Conservation (phyloP, 345 rosid species). For the Toxicodendron radicans region DNA sequence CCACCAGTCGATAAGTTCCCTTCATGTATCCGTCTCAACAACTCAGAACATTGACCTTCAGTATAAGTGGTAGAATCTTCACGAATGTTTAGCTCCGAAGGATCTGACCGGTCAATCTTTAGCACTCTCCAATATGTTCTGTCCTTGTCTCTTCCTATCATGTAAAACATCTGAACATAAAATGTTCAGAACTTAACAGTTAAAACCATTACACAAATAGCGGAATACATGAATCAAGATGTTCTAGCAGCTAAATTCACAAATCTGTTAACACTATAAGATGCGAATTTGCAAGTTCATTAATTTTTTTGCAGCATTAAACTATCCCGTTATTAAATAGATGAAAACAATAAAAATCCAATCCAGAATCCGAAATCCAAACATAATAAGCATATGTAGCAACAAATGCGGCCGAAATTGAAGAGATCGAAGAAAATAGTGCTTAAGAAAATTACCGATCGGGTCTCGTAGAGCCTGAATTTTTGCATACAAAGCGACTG, state of each 20-base stretch:
- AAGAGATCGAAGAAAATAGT: conserved; percentile 19
- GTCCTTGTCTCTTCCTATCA: conserved; percentile 74
- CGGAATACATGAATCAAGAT: too few species aligned
- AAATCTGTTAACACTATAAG: too few species aligned
- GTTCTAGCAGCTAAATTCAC: not conserved
- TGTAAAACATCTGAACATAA: conserved; percentile 64
- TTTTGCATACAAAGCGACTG: conserved; percentile 50
- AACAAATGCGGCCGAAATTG: not conserved
- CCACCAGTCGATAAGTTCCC: conserved; percentile 95
- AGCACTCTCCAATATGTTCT: conserved; percentile 76
- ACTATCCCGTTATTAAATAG: not conserved
- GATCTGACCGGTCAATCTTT: conserved; percentile 72
- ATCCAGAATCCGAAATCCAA: not conserved
- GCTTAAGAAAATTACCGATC: conserved; percentile 45
- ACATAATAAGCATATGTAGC: conserved; percentile 9
- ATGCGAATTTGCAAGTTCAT: not conserved
- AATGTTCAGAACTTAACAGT: not conserved
- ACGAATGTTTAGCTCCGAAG: conserved; percentile 65
- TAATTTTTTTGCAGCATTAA: not conserved
- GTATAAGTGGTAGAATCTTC: conserved; percentile 84
- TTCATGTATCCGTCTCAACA: conserved; percentile 84
- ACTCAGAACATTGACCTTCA: conserved; percentile 66
- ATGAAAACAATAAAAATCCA: not conserved
- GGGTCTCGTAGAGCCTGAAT: conserved; percentile 79
- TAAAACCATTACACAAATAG: not conserved